Evolutionary conservation across 1,139 yeast genomes (phyloP), one percentile per base, ranked within the genome.

Genomic region (Blastobotrys petasosporus): DNA sequence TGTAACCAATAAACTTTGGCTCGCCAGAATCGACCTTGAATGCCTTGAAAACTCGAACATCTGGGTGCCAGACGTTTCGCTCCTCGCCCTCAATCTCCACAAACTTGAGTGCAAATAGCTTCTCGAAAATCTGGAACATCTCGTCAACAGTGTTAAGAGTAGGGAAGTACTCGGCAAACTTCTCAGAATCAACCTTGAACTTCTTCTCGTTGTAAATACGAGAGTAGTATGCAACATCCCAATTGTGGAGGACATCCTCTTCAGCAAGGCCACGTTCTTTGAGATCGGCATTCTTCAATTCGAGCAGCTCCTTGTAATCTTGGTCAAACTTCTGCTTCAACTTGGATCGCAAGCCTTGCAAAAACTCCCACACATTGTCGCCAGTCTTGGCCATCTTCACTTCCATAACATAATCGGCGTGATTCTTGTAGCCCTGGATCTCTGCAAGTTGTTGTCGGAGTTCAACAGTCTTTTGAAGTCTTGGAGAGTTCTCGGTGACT

Each of bases 111-210:
- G 77, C 77, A 63, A 86, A 80, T 44, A 85, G 69, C 5, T 69
- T 72, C 62, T 84, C 92, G 60, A 82, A 86, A 53, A 85, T 75
- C 2, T 70, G 67, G 49, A 86, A 70, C 92, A 86, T 85, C 48
- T 79, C 78, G 23, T 64, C 61, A 46, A 85, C 77, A 1, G 94
- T 81, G 17, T 76, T 70, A 46, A 80, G 77, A 61, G 85, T 67
- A 32, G 95, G 94, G 71, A 84, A 86, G 62, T 79, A 86, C 60
- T 86, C 88, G 5, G 90, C 70, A 52, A 86, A 80, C 59, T 79
- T 76, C 50, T 77, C 76, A 50, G 79, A 78, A 59, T 86, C 90
- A 30, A 86, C 88, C 57, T 80, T 71, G 65, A 77, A 85, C 51
- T 83, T 77, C 46, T 73, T 71, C 63, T 84, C 86, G 46, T 85